A percentile compares a stretch with the other conserved stretches of the same genome.
Evolutionary conservation across 768 basidiomycete species (phyloP).

Genomic region (Punctularia strigosozonata): DNA sequence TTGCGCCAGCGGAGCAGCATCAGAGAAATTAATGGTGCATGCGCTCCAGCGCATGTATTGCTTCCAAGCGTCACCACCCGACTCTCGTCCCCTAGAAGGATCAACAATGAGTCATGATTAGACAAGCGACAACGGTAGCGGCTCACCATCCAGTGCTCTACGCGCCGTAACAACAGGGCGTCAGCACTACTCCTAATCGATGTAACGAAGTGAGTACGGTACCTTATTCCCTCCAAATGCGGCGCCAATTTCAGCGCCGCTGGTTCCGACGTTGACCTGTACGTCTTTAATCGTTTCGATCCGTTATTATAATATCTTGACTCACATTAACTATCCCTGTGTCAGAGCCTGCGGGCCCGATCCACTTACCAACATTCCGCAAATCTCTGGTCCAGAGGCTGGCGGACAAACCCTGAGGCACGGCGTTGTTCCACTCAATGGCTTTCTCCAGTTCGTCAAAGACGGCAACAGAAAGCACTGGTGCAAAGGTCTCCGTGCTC

Average conservation of each 20-base stretch:
- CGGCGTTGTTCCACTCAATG: slow-evolving; percentile 83
- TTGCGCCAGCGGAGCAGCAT: slow-evolving; percentile 83
- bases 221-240: slow-evolving; percentile 95
- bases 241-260: slow-evolving; percentile 68
- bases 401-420: slow-evolving; percentile 87
- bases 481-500: slow-evolving; percentile 78
- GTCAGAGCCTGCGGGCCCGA: slow-evolving; percentile 83
- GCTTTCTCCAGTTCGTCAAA: slow-evolving; percentile 84
- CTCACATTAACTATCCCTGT: slow-evolving; percentile 86
- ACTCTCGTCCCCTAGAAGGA: slow-evolving; percentile 75
- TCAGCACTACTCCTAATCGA: too few relatives aligned
- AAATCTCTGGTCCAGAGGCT: slow-evolving; percentile 86
- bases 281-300: slow-evolving; percentile 4
- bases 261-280: slow-evolving; percentile 57
- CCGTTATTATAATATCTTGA: slow-evolving; percentile 8
- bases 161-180: too few relatives aligned
- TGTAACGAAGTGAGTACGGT: slow-evolving; percentile 11
- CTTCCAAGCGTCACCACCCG: slow-evolving; percentile 98
- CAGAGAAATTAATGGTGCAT: slow-evolving; percentile 88
- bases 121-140: slow-evolving; percentile 4
- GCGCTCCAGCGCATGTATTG: slow-evolving; percentile 90
- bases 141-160: slow-evolving; percentile 77
- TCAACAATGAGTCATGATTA: slow-evolving; percentile 13
- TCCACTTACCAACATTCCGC: slow-evolving; percentile 80
- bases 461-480: slow-evolving; percentile 75